Evolutionary conservation across 169 alveolate species (phyloP), one percentile per base, ranked within the genome.

Genomic region (Amoebophrya sp.): DNA sequence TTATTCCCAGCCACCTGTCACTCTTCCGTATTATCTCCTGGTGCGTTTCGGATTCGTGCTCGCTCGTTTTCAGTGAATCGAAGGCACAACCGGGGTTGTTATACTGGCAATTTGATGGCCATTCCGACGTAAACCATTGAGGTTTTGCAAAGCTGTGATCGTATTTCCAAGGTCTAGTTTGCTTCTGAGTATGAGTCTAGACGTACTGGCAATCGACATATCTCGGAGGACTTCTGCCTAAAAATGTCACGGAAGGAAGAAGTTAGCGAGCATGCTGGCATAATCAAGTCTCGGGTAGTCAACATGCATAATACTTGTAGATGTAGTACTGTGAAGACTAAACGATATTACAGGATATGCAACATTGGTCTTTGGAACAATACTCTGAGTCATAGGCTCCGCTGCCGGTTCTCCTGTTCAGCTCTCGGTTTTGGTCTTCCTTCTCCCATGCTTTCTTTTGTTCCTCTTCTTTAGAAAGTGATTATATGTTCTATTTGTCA

Each of bases 51-150:
- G 83, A 65, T 36, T 65, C 83, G 83, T 65, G 83, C 33, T 29
- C 33, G 10, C 38, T 6, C 83, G 2, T 65, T 10, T 65, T 26
- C 83, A 65, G 18, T 6, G 12, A 29, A 6, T 6, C 83, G 36
- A 65, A 29, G 36, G 18, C 26, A 18, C 83, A 65, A 0, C 33
- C 83, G 39, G 83, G 83, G n/a, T 65, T 65, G 83, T 65, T 65
- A 36, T 65, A 65, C 83, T 65, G 83, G 26, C 83, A 65, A 26
- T 65, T 65, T 26, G 83, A 65, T 0, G 83, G 83, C 83, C 83
- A 65, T 10, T 65, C 83, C 83, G 83, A 12, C 3, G 83, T 65
- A 26, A 65, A 65, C 83, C 83, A 65, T 0, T 26, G 3, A 0
- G 83, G 83, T 36, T 65, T 65, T 29, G 18, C 83, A 36, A 12